Evolutionary conservation across 176 grass and related monocot genomes (phyloP).

Genomic region (sorghum (Sorghum bicolor)): DNA sequence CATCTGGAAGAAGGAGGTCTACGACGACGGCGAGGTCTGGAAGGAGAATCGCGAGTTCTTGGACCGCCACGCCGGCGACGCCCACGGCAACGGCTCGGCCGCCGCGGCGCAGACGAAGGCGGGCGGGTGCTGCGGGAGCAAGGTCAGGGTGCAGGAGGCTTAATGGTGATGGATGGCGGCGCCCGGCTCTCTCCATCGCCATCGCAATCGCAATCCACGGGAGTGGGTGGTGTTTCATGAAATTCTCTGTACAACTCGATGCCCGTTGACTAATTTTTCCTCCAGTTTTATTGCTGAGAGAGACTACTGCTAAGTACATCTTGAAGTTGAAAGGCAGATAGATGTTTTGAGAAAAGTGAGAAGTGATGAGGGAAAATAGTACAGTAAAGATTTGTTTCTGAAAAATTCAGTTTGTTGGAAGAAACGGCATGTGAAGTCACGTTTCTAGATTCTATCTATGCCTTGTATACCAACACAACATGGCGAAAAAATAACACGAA

Average conservation of each 20-base stretch:
- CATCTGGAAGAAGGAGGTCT: slow-evolving; percentile 98
- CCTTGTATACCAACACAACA: no score
- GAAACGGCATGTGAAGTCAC: no score
- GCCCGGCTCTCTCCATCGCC: neutral
- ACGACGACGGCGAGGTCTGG: slow-evolving; percentile 97
- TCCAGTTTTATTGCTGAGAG: neutral
- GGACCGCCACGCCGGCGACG: slow-evolving; percentile 25
- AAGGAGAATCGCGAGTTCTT: slow-evolving; percentile 97
- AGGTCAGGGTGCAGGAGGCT: slow-evolving; percentile 48
- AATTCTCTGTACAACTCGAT: neutral
- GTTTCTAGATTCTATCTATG: neutral
- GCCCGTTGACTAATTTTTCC: neutral
- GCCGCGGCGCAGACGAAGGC: neutral
- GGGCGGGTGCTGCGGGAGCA: slow-evolving; percentile 64
- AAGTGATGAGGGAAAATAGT: neutral
- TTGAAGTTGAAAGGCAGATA: neutral
- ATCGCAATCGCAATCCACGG: neutral
- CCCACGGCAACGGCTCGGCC: neutral
- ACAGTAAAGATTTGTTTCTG: neutral
- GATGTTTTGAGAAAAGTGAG: rapidly evolving
- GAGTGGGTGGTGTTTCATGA: neutral
- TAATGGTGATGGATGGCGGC: slow-evolving; percentile 1
- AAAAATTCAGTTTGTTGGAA: neutral
- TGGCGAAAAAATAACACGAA: no score
- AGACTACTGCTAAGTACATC: neutral